Percentiles rank a stretch among this genome's conserved stretches.
phyloP scores from a whole-genome alignment of 352 stramenopile species.

The Plasmopara viticola region DNA sequence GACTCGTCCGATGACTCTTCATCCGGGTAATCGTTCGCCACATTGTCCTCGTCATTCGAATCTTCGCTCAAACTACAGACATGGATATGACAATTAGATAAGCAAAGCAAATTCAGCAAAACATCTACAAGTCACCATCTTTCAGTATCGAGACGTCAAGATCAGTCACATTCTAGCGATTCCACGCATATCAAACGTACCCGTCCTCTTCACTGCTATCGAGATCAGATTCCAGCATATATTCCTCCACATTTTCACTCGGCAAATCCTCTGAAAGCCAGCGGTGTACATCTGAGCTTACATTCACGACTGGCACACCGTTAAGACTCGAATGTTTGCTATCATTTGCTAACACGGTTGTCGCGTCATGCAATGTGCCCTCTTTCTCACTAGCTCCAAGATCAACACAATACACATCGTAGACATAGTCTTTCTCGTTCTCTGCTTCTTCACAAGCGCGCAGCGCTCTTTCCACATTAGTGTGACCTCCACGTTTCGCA shows the following conservation, averaged over 20 bases:
- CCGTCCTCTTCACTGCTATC: slow-evolving; percentile 65
- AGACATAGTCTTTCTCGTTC: slow-evolving; percentile 76
- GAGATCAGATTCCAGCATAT: slow-evolving; percentile 72
- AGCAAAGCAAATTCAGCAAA: slow-evolving; percentile 17
- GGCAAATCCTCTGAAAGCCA: slow-evolving; percentile 66
- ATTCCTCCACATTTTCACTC: slow-evolving; percentile 57
- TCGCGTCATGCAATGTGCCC: too few species aligned
- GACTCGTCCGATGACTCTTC: slow-evolving; percentile 60
- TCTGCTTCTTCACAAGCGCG: slow-evolving; percentile 69
- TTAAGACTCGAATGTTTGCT: slow-evolving; percentile 19
- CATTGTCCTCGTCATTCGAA: slow-evolving; percentile 79
- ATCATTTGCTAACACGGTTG: neutral
- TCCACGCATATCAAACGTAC: slow-evolving; percentile 23
- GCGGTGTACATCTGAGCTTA: slow-evolving; percentile 71
- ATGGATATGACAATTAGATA: slow-evolving; percentile 3
- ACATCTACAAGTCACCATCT: too few species aligned
- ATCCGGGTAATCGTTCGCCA: slow-evolving; percentile 77
- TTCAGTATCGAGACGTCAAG: too few species aligned
- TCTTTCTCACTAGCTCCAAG: slow-evolving; percentile 34
- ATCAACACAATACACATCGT: slow-evolving; percentile 83
- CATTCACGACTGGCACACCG: slow-evolving; percentile 46
- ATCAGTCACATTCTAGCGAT: too few species aligned
- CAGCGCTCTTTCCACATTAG: slow-evolving; percentile 54
- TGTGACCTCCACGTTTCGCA: slow-evolving; percentile 47
- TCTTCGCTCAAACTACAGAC: slow-evolving; percentile 61